A percentile compares a stretch with the other conserved stretches of the same genome.
Evolutionary conservation across 805 yeast species (phyloP).

Genomic region (Saccharomycopsis oosterbeekiorum): DNA sequence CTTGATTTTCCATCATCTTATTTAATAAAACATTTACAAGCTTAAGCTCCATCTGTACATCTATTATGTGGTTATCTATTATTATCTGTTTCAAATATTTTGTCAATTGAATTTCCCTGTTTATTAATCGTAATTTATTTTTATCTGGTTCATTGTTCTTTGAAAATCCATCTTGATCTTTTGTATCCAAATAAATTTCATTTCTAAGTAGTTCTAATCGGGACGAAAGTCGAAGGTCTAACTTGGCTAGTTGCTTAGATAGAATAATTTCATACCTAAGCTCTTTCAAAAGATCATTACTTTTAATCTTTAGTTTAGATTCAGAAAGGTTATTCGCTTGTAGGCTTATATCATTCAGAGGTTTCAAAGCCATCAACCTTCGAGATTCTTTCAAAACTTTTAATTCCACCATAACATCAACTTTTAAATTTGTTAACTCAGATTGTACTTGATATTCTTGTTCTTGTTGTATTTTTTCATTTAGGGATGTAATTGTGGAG

Average conservation of each 20-base stretch:
- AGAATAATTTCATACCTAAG: neutral
- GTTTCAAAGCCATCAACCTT: neutral
- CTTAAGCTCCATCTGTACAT: neutral
- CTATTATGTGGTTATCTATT: neutral
- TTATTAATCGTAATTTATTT: neutral
- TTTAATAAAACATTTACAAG: conserved; percentile 9
- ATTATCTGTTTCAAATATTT: neutral
- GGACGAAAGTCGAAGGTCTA: neutral
- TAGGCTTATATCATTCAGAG: neutral
- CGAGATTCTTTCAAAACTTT: neutral
- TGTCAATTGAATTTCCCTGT: neutral
- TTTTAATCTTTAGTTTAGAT: neutral
- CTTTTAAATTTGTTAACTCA: neutral
- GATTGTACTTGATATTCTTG: neutral
- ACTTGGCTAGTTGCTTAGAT: neutral
- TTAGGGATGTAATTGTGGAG: neutral
- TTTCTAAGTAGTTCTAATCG: neutral
- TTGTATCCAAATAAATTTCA: neutral
- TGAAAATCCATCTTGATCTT: neutral
- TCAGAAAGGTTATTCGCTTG: neutral
- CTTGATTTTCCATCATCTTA: conserved; percentile 15
- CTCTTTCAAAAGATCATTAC: neutral
- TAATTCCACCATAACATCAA: neutral
- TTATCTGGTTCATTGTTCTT: neutral
- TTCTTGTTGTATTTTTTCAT: neutral